Conservation (phyloP, 768 basidiomycete genomes). For the Boletus rubescentipes region DNA sequence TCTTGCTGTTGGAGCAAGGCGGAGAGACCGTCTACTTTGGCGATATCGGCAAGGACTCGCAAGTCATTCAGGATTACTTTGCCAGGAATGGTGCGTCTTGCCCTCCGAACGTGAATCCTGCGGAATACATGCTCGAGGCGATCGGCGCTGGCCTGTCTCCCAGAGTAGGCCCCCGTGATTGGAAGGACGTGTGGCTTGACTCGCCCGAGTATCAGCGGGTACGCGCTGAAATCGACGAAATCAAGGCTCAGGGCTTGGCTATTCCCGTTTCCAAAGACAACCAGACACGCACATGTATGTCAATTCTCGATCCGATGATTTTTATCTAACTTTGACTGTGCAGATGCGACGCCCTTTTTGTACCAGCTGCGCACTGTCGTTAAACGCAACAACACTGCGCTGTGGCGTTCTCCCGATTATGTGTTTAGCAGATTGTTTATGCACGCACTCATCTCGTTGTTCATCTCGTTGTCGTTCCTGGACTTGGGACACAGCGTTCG, state of each 20-base stretch:
- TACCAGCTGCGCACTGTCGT: slow-evolving; percentile 74
- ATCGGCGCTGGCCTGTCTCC: slow-evolving; percentile 81
- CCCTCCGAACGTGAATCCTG: slow-evolving; percentile 76
- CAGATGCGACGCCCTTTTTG: slow-evolving; percentile 73
- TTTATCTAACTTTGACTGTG: not conserved
- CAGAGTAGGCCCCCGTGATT: slow-evolving; percentile 74
- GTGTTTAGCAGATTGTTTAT: slow-evolving; percentile 81
- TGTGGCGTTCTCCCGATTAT: slow-evolving; percentile 86
- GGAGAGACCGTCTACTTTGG: slow-evolving; percentile 95
- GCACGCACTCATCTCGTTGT: slow-evolving; percentile 66
- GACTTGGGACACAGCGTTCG: slow-evolving; percentile 62
- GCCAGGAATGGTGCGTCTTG: slow-evolving; percentile 67
- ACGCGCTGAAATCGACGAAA: slow-evolving; percentile 42
- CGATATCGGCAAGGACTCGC: slow-evolving; percentile 75
- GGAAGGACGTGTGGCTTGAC: slow-evolving; percentile 83
- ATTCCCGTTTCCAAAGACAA: slow-evolving; percentile 40
- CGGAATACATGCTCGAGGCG: slow-evolving; percentile 79
- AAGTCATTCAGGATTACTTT: slow-evolving; percentile 72
- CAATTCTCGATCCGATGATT: not conserved
- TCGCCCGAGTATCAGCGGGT: slow-evolving; percentile 56
- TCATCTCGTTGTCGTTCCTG: slow-evolving; percentile 78
- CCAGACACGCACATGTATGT: slow-evolving; percentile 46
- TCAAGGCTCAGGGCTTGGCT: slow-evolving; percentile 49
- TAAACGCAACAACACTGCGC: slow-evolving; percentile 60
- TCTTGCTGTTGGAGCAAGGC: slow-evolving; percentile 68